Conservation (phyloP, 352 stramenopile genomes). For the Blastocystis sp. region DNA sequence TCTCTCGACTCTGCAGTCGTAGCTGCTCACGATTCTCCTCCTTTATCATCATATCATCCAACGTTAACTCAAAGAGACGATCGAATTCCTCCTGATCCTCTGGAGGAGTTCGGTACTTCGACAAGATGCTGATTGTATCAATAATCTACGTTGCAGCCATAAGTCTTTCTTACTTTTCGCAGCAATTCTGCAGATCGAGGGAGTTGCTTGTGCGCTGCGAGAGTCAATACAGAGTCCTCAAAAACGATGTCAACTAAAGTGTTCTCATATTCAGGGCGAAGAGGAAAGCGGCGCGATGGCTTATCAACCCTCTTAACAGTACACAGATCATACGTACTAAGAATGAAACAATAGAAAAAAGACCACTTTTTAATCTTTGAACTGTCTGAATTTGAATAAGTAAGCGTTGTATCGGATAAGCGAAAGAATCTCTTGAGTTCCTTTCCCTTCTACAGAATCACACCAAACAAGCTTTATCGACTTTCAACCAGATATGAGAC, state of each 20-base stretch:
- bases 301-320: neutral
- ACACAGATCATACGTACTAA: neutral
- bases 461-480: neutral
- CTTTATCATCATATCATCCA: conserved; percentile 55
- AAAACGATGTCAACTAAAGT: conserved; percentile 18
- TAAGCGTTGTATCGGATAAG: neutral
- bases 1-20: neutral
- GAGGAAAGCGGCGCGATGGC: neutral
- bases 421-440: conserved; percentile 17
- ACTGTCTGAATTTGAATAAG: neutral
- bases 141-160: neutral
- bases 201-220: neutral
- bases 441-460: neutral
- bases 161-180: neutral
- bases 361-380: neutral
- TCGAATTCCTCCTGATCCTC: neutral
- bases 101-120: neutral
- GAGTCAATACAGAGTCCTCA: neutral
- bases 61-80: neutral
- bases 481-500: neutral
- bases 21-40: neutral
- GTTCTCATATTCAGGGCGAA: neutral
- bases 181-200: neutral
- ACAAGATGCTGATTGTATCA: neutral
- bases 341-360: neutral